Evolutionary conservation across 345 rosid species (phyloP), one percentile per base, ranked within the genome.

Genomic region (Acer campestre): DNA sequence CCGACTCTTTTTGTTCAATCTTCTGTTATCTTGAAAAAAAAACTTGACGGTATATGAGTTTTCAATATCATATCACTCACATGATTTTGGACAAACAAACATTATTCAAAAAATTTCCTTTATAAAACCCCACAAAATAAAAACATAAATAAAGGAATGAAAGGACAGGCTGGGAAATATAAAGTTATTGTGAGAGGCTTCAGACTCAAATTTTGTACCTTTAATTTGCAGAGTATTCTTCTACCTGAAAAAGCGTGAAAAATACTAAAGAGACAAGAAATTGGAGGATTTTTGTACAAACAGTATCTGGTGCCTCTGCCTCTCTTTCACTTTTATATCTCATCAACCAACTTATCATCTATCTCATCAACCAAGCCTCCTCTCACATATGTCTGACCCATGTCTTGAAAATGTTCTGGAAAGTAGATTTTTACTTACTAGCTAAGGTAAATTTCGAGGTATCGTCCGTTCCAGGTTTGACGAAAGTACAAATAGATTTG

Each of bases 251-350:
- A 80, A 65, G 71, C 0, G 44, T 20, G 70, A 31, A 73, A 63
- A 75, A 61, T 56, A 42, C 6, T 10, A 55, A 65, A 56, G 10
- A 44, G 59, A 75, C 44, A 10, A 55, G 59, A 75, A 29, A 44
- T 66, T 38, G 53, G 71, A 72, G 65, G 81, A 76, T 80, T 74
- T n/a, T 70, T 73, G 61, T 62, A 61, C 68, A 44, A 59, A 59
- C 58, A 44, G 71, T 65, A 66, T 75, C 77, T 25, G 77, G 86
- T 84, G 84, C 86, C 75, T 69, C 76, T 72, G 74, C 7, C 23
- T 74, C 44, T 79, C 16, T 46, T 23, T 1, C 40, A 73, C 70
- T 61, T 73, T 71, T 73, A 72, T 46, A 80, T 80, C 78, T 80
- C 68, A 84, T 80, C 86, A 46, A 46, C 49, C 49, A 46, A 46